Conservation (phyloP, 2,329 filamentous ascomycete genomes). For the Cladophialophora yegresii region DNA sequence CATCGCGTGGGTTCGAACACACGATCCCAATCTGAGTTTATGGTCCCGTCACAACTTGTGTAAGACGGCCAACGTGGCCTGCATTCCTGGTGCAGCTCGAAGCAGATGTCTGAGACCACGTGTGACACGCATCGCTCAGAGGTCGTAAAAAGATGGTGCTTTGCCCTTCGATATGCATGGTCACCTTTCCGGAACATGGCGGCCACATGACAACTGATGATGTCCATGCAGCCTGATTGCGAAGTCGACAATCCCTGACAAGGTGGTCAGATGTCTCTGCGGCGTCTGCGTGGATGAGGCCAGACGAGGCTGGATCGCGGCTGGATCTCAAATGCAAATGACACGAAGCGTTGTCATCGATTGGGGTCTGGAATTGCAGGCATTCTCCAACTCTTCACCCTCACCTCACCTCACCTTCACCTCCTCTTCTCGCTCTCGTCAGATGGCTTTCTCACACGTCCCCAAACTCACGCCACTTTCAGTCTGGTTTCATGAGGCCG, state of each 20-base stretch:
- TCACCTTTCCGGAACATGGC: slow-evolving; percentile 7
- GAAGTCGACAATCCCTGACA: slow-evolving; percentile 1
- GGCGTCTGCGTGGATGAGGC: neutral
- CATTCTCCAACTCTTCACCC: neutral
- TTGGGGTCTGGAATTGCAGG: neutral
- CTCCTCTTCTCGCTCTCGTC: neutral
- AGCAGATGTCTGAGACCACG: neutral
- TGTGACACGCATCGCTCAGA: neutral
- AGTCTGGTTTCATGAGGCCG: neutral
- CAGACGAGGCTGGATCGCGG: slow-evolving; percentile 5
- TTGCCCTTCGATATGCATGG: neutral
- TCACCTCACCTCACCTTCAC: neutral
- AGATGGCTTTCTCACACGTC: neutral
- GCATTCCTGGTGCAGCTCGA: neutral
- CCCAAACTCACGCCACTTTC: neutral
- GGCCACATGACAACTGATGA: slow-evolving; percentile 11
- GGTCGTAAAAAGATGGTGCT: neutral
- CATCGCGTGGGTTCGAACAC: neutral
- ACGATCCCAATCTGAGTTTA: neutral
- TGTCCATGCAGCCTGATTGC: slow-evolving; percentile 4
- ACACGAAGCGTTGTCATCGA: neutral
- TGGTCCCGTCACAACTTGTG: neutral
- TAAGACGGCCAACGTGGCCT: neutral
- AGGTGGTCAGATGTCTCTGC: neutral
- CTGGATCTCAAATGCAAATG: neutral